Conservation (phyloP, 768 basidiomycete genomes). For the Naganishia vishniacii region DNA sequence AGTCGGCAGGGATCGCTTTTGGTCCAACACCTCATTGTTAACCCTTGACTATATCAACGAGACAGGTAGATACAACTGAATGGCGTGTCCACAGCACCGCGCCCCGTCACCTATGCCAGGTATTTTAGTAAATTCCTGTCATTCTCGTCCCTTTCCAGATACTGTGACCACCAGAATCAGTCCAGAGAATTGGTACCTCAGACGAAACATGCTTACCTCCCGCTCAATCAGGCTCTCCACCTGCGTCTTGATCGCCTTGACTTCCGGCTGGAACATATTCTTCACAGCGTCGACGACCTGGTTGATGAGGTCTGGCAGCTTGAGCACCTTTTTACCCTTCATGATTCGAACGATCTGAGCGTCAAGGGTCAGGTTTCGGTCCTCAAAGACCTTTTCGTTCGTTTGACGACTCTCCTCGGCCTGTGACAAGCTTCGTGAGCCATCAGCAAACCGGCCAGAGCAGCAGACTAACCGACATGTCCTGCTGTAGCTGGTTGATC, state of each 20-base stretch:
- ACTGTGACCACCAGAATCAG: no score
- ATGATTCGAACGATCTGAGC: constrained; percentile 94
- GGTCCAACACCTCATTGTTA: no score
- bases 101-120: no score
- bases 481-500: constrained; percentile 93
- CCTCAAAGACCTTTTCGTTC: constrained; percentile 75
- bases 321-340: constrained; percentile 83
- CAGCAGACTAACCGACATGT: constrained; percentile 67
- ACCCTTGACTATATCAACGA: no score
- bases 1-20: no score
- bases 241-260: constrained; percentile 76
- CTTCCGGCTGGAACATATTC: constrained; percentile 77
- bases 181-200: constrained; percentile 15
- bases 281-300: constrained; percentile 82
- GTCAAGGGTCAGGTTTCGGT: constrained; percentile 77
- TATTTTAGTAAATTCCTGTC: constrained; percentile 72
- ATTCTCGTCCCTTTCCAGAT: constrained; percentile 68
- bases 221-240: constrained; percentile 75
- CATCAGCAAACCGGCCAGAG: neutral
- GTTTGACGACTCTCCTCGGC: constrained; percentile 79
- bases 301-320: constrained; percentile 69
- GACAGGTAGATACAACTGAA: no score
- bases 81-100: no score
- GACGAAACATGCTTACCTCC: constrained; percentile 43
- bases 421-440: constrained; percentile 49